phyloP scores from a whole-genome alignment of 371 early-diverging fungal genomes.

The Mortierella sp. region DNA sequence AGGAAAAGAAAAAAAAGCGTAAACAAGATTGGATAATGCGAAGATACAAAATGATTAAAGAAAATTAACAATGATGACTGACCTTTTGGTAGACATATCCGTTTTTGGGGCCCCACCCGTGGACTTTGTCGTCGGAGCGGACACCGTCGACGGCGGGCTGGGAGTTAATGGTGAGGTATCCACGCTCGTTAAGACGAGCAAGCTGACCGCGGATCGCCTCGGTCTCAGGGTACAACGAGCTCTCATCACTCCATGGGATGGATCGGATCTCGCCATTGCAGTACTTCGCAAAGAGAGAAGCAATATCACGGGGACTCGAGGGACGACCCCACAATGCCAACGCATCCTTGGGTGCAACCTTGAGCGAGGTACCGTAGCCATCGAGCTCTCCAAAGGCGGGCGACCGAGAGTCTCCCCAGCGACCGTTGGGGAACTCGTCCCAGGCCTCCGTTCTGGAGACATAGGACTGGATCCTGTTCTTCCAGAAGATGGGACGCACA shows the following conservation, averaged over 20 bases:
- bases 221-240: conserved; percentile 86
- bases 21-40: background rate
- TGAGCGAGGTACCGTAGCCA: conserved; percentile 89
- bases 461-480: conserved; percentile 93
- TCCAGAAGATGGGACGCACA: conserved; percentile 98
- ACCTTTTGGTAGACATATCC: conserved; percentile 97
- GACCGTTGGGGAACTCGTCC: conserved; percentile 99
- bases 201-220: conserved; percentile 79
- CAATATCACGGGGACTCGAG: conserved; percentile 73
- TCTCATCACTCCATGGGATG: conserved; percentile 94
- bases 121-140: conserved; percentile 80
- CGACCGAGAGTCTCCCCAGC: conserved; percentile 98
- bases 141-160: conserved; percentile 97
- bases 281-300: conserved; percentile 84
- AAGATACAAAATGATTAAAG: no score
- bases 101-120: conserved; percentile 98
- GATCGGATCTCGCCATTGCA: conserved; percentile 81
- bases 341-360: conserved; percentile 73
- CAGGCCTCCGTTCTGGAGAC: conserved; percentile 94
- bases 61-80: background rate
- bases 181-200: conserved; percentile 80
- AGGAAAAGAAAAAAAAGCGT: background rate
- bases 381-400: conserved; percentile 96
- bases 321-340: conserved; percentile 89
- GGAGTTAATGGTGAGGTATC: conserved; percentile 95